Evolutionary conservation across 805 yeast species (phyloP).

Genomic region (Kluyveromyces aestuarii): DNA sequence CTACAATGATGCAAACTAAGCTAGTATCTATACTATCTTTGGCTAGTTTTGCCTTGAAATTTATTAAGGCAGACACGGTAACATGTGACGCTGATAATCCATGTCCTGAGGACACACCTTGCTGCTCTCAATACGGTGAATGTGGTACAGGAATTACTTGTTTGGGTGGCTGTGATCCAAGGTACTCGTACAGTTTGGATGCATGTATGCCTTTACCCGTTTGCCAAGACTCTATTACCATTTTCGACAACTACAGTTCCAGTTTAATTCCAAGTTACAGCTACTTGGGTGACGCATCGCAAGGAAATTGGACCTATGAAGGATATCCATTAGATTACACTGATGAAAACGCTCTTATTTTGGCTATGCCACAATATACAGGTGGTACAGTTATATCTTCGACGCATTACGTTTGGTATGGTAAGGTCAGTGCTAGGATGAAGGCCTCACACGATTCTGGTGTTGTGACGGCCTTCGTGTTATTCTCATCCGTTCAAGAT

Average conservation of each 20-base stretch:
- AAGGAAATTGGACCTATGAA: slow-evolving; percentile 55
- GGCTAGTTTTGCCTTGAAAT: neutral
- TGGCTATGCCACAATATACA: slow-evolving; percentile 72
- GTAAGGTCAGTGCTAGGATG: slow-evolving; percentile 58
- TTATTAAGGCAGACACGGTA: slow-evolving; percentile 4
- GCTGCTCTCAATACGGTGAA: slow-evolving; percentile 73
- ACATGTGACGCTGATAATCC: slow-evolving; percentile 43
- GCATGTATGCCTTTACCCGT: slow-evolving; percentile 86
- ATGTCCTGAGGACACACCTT: slow-evolving; percentile 77
- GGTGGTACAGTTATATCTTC: slow-evolving; percentile 77
- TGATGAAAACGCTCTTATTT: slow-evolving; percentile 40
- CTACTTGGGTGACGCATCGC: slow-evolving; percentile 64
- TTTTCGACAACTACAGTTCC: slow-evolving; percentile 31
- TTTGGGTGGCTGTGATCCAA: slow-evolving; percentile 82
- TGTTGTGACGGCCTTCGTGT: slow-evolving; percentile 74
- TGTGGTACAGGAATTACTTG: slow-evolving; percentile 73
- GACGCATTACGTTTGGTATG: slow-evolving; percentile 79
- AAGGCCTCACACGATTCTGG: slow-evolving; percentile 72
- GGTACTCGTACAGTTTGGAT: slow-evolving; percentile 45
- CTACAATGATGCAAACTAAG: neutral
- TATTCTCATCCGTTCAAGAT: slow-evolving; percentile 78
- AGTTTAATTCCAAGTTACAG: slow-evolving; percentile 28
- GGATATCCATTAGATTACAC: slow-evolving; percentile 50
- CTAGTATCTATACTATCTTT: neutral
- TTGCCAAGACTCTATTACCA: slow-evolving; percentile 42